These are phyloP conservation scores for Mycena citricolor DNA, from an alignment of 1,284 basidiomycete genomes.

Conservation along the genomic window DNA sequence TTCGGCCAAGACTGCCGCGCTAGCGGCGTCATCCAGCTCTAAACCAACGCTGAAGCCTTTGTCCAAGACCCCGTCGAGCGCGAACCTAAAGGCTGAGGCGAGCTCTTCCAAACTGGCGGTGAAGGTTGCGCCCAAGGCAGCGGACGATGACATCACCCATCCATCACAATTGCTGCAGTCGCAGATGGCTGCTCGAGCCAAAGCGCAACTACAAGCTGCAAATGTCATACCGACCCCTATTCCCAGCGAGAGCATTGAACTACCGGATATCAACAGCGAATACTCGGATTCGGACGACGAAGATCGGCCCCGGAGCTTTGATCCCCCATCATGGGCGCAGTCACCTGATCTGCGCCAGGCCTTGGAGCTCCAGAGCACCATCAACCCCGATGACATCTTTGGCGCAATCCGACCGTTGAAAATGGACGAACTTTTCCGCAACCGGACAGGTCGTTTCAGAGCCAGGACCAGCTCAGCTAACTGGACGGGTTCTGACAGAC, in stretches of 20 bases:
- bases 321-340: constrained; percentile 86
- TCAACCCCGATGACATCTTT: constrained; percentile 93
- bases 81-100: too few species aligned
- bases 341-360: constrained; percentile 81
- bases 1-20: constrained; percentile 43
- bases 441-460: constrained; percentile 75
- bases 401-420: constrained; percentile 79
- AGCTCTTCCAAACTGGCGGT: constrained; percentile 33
- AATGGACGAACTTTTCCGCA: constrained; percentile 86
- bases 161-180: constrained; percentile 64
- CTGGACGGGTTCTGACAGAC: constrained; percentile 83
- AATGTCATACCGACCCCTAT: constrained; percentile 49
- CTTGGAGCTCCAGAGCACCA: constrained; percentile 74
- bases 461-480: constrained; percentile 91
- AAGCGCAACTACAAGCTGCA: constrained; percentile 64
- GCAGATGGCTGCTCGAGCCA: constrained; percentile 67
- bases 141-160: constrained; percentile 51
- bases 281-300: constrained; percentile 96
- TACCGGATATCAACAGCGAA: constrained; percentile 93
- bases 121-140: constrained; percentile 36
- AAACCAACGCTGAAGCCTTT: constrained; percentile 27
- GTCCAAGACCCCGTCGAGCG: constrained; percentile 28
- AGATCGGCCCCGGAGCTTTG: constrained; percentile 65
- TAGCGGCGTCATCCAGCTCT: constrained; percentile 30
- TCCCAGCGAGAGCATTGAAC: constrained; percentile 80